Evolutionary conservation across 2,329 filamentous ascomycete genomes (phyloP), one percentile per base, ranked within the genome.

Genomic region (Aspergillus flavus): DNA sequence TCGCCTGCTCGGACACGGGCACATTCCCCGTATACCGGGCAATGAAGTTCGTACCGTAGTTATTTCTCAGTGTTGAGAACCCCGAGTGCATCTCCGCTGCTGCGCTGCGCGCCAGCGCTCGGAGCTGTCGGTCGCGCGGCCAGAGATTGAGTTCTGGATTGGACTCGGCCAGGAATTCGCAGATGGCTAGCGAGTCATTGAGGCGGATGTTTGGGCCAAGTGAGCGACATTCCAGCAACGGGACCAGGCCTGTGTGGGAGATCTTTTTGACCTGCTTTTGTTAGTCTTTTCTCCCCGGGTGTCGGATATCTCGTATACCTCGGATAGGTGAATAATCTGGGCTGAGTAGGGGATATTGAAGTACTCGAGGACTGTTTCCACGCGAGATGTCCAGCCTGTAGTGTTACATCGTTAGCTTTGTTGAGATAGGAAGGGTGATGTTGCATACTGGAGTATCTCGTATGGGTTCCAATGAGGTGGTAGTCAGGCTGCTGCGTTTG

Each of bases 31-130:
- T 73, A 59, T 76, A 77, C 43, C 59, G 61, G 4, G 64, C 74
- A 16, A 75, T 28, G 60, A 75, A 75, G 65, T 77, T 76, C 19
- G 74, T 72, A 41, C 23, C 16, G 58, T 66, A 77, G 3, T 52
- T 63, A 34, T 61, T 64, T 28, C 75, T 69, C 19, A 77, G 45
- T 1, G 66, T 61, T 4, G 64, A 26, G 62, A 78, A 75, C 16
- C 75, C 74, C 16, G 75, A 73, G 59, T 78, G 75, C 75, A 78
- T 77, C 60, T 75, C 69, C 2, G 75, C 73, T 4, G 68, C 69
- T 2, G 71, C 73, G 56, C 70, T 73, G 21, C 75, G 71, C 26
- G 75, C 75, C 5, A 76, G 62, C 9, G 75, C 73, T 59, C 75
- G 66, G 10, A 78, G 67, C n/a, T 66, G 64, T 16, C 69, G 70